A percentile compares a stretch with the other conserved stretches of the same genome.
phyloP scores from a whole-genome alignment of 805 yeast genomes.

The Pichia cephalocereana region DNA sequence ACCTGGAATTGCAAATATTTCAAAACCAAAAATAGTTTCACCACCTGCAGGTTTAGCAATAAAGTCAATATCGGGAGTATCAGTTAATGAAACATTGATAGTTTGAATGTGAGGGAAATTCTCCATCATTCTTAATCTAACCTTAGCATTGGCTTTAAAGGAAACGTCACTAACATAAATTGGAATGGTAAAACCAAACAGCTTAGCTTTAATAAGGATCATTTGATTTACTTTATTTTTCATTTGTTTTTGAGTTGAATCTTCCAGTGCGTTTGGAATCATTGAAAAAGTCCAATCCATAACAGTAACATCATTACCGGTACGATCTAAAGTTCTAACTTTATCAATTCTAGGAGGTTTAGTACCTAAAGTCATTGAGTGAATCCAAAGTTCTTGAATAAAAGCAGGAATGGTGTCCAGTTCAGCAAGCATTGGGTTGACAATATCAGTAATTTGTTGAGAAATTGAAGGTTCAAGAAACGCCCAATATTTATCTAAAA shows the following conservation, averaged over 20 bases:
- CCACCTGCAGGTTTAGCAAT: conserved; percentile 65
- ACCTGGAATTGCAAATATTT: conserved; percentile 81
- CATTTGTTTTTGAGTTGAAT: conserved; percentile 75
- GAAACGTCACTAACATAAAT: conserved; percentile 73
- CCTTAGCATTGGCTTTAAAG: conserved; percentile 63
- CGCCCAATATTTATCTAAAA: conserved; percentile 87
- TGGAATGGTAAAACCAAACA: conserved; percentile 82
- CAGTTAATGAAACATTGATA: conserved; percentile 73
- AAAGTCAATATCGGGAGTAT: conserved; percentile 86
- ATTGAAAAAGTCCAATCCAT: conserved; percentile 96
- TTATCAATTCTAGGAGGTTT: conserved; percentile 91
- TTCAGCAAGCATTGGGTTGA: conserved; percentile 71
- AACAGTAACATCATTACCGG: conserved; percentile 87
- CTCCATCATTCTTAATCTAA: conserved; percentile 82
- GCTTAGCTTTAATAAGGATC: conserved; percentile 61
- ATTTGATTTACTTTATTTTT: conserved; percentile 79
- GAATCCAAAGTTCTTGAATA: conserved; percentile 75
- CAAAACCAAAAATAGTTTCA: conserved; percentile 80
- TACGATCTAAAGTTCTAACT: conserved; percentile 83
- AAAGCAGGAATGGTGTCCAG: conserved; percentile 69
- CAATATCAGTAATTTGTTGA: conserved; percentile 77
- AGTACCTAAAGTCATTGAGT: conserved; percentile 84
- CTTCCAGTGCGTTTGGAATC: conserved; percentile 84
- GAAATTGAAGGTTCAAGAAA: conserved; percentile 84
- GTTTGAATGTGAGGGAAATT: conserved; percentile 92